These are phyloP conservation scores for Phylloporus sp. DNA, from an alignment of 768 basidiomycete genomes.

Conservation along the genomic window DNA sequence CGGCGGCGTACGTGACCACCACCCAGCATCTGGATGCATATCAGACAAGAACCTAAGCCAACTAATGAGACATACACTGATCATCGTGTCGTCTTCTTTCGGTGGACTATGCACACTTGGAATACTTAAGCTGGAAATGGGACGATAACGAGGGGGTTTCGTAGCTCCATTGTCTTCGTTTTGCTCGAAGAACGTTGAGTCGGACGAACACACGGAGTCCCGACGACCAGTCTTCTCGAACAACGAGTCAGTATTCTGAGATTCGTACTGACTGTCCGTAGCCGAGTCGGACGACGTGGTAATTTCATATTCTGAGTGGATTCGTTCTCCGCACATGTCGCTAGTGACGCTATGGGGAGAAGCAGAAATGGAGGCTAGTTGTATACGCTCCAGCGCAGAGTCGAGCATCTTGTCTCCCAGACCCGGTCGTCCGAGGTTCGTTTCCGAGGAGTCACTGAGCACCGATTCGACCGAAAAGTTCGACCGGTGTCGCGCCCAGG, in stretches of 20 bases:
- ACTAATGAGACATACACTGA: constrained; percentile 47
- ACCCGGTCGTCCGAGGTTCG: constrained; percentile 63
- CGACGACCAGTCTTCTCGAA: constrained; percentile 61
- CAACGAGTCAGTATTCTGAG: constrained; percentile 45
- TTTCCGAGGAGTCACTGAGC: constrained; percentile 57
- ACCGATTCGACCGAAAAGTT: constrained; percentile 63
- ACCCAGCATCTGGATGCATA: constrained; percentile 62
- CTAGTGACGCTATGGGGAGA: constrained; percentile 45
- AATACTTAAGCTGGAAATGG: constrained; percentile 61
- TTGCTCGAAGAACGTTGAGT: constrained; percentile 59
- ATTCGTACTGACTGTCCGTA: constrained; percentile 47
- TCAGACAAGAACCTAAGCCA: neutral
- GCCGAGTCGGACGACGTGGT: constrained; percentile 62
- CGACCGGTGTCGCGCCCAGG: constrained; percentile 57
- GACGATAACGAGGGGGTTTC: constrained; percentile 56
- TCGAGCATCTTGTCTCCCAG: constrained; percentile 89
- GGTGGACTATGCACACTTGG: constrained; percentile 44
- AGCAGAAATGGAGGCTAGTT: constrained; percentile 60
- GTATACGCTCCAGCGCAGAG: constrained; percentile 46
- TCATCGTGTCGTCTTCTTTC: constrained; percentile 79
- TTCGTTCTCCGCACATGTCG: constrained; percentile 11
- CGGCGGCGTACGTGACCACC: constrained; percentile 70
- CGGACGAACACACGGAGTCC: constrained; percentile 46
- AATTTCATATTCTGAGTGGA: constrained; percentile 22
- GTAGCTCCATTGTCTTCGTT: constrained; percentile 31